These are phyloP conservation scores for Rutstroemia sp. DNA, from an alignment of 2,329 filamentous ascomycete species.

Conservation along the genomic window DNA sequence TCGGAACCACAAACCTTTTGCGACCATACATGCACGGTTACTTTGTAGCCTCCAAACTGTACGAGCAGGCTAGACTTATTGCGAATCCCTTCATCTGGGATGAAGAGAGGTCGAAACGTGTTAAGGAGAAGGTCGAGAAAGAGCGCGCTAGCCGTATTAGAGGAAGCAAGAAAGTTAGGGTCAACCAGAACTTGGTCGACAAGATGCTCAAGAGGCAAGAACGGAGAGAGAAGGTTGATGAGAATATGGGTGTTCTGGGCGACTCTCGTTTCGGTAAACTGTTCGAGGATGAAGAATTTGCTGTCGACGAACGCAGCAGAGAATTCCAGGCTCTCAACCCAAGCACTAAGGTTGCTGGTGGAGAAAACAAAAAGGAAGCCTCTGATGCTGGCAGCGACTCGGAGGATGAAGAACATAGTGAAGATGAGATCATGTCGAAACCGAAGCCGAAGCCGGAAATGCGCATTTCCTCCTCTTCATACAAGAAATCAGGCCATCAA, in stretches of 20 bases:
- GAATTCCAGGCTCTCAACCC: constrained; percentile 89
- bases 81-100: constrained; percentile 92
- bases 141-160: constrained; percentile 92
- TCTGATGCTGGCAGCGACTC: constrained; percentile 31
- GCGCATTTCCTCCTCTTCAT: constrained; percentile 63
- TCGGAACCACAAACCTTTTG: constrained; percentile 83
- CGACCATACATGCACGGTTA: constrained; percentile 99
- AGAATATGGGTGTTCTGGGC: constrained; percentile 60
- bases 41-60: constrained; percentile 91
- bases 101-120: constrained; percentile 81
- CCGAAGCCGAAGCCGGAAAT: constrained; percentile 38
- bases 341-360: constrained; percentile 49
- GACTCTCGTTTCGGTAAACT: constrained; percentile 82
- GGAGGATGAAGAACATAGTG: constrained; percentile 38
- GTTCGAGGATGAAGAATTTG: constrained; percentile 90
- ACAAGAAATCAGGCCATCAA: constrained; percentile 49
- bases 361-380: constrained; percentile 32
- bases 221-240: constrained; percentile 49
- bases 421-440: constrained; percentile 31
- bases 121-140: constrained; percentile 94
- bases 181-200: constrained; percentile 78
- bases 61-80: constrained; percentile 90
- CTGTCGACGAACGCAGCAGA: constrained; percentile 78
- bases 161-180: constrained; percentile 94
- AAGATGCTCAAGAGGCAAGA: constrained; percentile 62